phyloP scores from a whole-genome alignment of 106 monocot species.

The Phalaenopsis aphrodite region DNA sequence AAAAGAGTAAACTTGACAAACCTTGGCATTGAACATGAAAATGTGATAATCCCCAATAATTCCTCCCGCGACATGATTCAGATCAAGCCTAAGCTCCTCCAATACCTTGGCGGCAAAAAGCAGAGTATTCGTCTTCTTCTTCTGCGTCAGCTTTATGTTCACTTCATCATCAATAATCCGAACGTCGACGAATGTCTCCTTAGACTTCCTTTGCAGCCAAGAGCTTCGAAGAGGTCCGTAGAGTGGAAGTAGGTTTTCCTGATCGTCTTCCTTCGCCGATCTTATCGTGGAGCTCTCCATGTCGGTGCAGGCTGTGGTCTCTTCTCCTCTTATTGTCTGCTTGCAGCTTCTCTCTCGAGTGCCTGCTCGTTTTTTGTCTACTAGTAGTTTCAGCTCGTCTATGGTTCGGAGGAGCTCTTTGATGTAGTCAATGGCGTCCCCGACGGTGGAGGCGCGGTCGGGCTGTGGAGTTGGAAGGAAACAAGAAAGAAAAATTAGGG shows the following conservation, averaged over 20 bases:
- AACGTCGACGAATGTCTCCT: slow-evolving; percentile 73
- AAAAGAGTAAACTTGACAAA: background rate
- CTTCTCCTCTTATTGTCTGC: slow-evolving; percentile 4
- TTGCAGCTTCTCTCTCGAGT: slow-evolving; percentile 26
- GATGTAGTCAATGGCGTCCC: slow-evolving; percentile 91
- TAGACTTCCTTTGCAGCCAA: slow-evolving; percentile 74
- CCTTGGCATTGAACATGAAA: slow-evolving; percentile 97
- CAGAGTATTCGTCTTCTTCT: slow-evolving; percentile 61
- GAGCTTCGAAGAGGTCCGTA: slow-evolving; percentile 61
- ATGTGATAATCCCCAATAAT: slow-evolving; percentile 73
- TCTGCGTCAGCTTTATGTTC: slow-evolving; percentile 76
- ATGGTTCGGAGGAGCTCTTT: slow-evolving; percentile 69
- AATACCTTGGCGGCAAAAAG: slow-evolving; percentile 51
- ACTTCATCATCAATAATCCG: slow-evolving; percentile 93
- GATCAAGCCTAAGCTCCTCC: slow-evolving; percentile 72
- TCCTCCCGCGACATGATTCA: slow-evolving; percentile 64
- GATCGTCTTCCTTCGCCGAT: slow-evolving; percentile 28
- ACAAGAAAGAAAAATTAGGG: background rate
- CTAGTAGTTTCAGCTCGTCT: slow-evolving; percentile 58
- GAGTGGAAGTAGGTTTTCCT: slow-evolving; percentile 13
- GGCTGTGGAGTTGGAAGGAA: slow-evolving; percentile 16
- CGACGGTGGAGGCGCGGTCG: slow-evolving; percentile 86
- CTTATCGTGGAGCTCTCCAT: slow-evolving; percentile 50
- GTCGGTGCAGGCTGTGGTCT: slow-evolving; percentile 22
- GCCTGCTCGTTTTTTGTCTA: slow-evolving; percentile 59